Base-by-base conservation (phyloP, 1,284 basidiomycete genomes). In the Leccinum glutinopallens region DNA sequence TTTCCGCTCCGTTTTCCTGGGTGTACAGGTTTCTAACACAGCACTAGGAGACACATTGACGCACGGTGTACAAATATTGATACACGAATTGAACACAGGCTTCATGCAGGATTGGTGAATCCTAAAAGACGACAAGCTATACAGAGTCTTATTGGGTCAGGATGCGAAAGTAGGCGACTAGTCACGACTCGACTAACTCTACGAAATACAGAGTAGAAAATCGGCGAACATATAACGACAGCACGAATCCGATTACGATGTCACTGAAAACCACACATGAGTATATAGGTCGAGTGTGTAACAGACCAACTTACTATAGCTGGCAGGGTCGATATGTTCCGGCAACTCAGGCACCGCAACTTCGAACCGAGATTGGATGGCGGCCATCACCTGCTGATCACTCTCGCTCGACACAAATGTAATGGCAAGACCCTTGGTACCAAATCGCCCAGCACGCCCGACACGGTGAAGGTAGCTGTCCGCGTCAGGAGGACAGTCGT, bases 381-480 rank as follows among this genome's bases (percentile, higher is more conserved):
- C 85, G 62, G 89, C 84, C 88, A 99, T 92, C 66, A 99, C 96
- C 79, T 94, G 92, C 76, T 93, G 89, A 76, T 99, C 97, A 67
- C 84, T 88, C 62, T 98, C 96, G 33, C 89, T 92, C 4, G 95
- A 90, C 58, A 98, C 94, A 77, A 97, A 99, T 10, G 96, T 97
- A 78, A 99, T 96, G n/a, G 96, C 96, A 49, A 99, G 88, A 87
- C 97, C 97, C 81, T 99, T 99, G 56, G 97, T 99, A 70, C 97
- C 97, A 80, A 99, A 99, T 72, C 97, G 94, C 71, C 97, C 97
- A 69, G 97, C 97, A 85, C 97, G 96, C 71, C 96, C 97, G 66
- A 99, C 97, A 80, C 97, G 92, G 81, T 99, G 97, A 62, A 99
- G 86, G 80, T 99, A 99, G 69, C 93, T 96, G 81, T 99, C 97